Evolutionary conservation across 2,329 filamentous ascomycete genomes (phyloP).

Genomic region (Cladosporium phlei): DNA sequence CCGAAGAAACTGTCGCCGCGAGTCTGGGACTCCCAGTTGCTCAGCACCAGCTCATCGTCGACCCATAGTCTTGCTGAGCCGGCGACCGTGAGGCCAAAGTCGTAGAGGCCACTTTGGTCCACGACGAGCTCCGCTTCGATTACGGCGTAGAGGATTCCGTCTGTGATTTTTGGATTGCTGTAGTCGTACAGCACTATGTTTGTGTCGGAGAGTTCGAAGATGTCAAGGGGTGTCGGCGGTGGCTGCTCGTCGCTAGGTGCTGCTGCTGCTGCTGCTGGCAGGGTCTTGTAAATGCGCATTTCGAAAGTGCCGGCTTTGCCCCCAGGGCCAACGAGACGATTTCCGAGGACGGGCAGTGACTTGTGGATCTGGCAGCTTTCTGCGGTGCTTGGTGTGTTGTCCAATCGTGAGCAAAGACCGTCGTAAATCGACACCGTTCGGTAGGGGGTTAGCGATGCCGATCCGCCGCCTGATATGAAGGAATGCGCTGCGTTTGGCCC

Average conservation of each 20-base stretch:
- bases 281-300: slow-evolving; percentile 49
- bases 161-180: background rate
- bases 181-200: background rate
- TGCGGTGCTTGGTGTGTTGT: too few species aligned
- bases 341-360: slow-evolving; percentile 19
- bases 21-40: background rate
- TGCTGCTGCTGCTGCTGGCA: slow-evolving; percentile 23
- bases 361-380: slow-evolving; percentile 24
- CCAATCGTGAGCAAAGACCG: too few species aligned
- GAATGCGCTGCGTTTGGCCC: slow-evolving; percentile 35
- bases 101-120: background rate
- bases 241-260: background rate
- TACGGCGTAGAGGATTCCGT: background rate
- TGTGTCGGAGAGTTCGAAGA: background rate
- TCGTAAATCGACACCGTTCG: background rate
- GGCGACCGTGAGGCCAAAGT: background rate
- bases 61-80: background rate
- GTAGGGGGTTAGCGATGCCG: background rate
- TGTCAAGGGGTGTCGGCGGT: too few species aligned
- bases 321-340: slow-evolving; percentile 20
- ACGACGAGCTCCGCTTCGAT: background rate
- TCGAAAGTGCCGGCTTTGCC: slow-evolving; percentile 19
- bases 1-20: background rate
- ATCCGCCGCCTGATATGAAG: background rate
- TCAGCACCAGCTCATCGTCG: background rate